Base-by-base conservation (phyloP, 805 yeast species). In the Starmera amethionina region DNA sequence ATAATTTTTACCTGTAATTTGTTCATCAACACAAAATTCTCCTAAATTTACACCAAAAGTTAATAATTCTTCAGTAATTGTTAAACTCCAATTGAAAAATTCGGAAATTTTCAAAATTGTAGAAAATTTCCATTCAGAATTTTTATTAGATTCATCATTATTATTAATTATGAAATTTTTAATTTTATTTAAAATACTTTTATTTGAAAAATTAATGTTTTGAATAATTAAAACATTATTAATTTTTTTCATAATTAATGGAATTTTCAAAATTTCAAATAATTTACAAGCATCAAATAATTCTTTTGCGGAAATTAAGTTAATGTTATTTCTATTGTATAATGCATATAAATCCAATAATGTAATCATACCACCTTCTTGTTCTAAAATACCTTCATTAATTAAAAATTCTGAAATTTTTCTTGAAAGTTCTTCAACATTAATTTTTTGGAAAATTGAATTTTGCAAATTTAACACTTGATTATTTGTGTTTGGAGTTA, bases 381-480 rank as follows among this genome's bases (percentile, higher is more conserved):
- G 64, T 33, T 63, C 67, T 41, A 79, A 48, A 19, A 78, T 50
- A 38, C 75, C 55, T 44, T 63, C 53, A 45, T 59, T 58, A 9
- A 65, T 60, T 9, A 84, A 63, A 56, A 77, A 88, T 49, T 84
- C 95, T 33, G 86, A 79, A 3, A 90, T 55, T 51, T 86, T 89
- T 40, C 95, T 69, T 0, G 96, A 75, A 14, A 87, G 62, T 51
- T 87, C 96, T 43, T 77, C 75, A 27, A 72, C 60, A 44, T 72
- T 74, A n/a, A 70, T 49, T 16, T 61, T 48, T 46, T 73, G 50
- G 40, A 66, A 59, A 37, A 55, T 22, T 46, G 60, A 35, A 48
- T 47, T 32, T 52, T 51, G 19, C 14, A 47, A 44, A 27, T 46
- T 46, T 4, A 48, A 47, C 3, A 44, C 41, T 11, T 42, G 46